phyloP scores from a whole-genome alignment of 2,329 filamentous ascomycete genomes.

The Mycosphaerella sp. region DNA sequence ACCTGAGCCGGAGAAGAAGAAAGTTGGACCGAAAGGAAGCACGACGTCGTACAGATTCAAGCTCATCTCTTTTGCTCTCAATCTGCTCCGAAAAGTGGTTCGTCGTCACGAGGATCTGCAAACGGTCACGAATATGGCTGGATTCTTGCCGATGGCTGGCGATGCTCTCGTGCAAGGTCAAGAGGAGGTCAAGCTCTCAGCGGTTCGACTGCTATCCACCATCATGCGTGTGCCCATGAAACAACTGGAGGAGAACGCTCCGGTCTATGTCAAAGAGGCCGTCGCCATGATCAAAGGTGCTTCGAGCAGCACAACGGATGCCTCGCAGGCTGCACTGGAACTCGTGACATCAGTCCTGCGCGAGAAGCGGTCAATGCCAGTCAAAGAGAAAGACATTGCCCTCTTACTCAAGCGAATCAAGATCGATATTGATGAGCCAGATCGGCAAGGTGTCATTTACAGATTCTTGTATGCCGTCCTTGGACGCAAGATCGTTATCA shows the following conservation, averaged over 20 bases:
- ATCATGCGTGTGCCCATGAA: constrained; percentile 77
- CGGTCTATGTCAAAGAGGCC: constrained; percentile 78
- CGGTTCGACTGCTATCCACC: constrained; percentile 75
- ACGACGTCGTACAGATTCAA: constrained; percentile 81
- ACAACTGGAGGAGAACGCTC: constrained; percentile 61
- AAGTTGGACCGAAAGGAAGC: constrained; percentile 49
- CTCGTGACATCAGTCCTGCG: constrained; percentile 77
- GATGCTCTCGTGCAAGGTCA: constrained; percentile 78
- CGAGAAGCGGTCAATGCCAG: constrained; percentile 65
- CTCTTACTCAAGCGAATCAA: constrained; percentile 75
- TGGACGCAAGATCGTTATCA: constrained; percentile 75
- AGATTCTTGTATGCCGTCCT: constrained; percentile 87
- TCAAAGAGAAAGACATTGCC: constrained; percentile 77
- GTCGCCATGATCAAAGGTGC: constrained; percentile 72
- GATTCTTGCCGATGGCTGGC: constrained; percentile 82
- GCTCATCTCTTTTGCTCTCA: constrained; percentile 77
- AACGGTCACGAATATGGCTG: constrained; percentile 70
- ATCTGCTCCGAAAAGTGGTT: constrained; percentile 76
- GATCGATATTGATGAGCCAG: constrained; percentile 84
- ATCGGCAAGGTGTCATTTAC: constrained; percentile 88
- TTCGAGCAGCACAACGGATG: constrained; percentile 70
- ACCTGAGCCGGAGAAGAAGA: constrained; percentile 65
- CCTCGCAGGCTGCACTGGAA: constrained; percentile 83
- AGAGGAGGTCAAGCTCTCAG: constrained; percentile 86
- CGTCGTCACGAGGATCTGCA: constrained; percentile 78